Base-by-base conservation (phyloP, 2,329 filamentous ascomycete genomes). In the Bipolaris oryzae region DNA sequence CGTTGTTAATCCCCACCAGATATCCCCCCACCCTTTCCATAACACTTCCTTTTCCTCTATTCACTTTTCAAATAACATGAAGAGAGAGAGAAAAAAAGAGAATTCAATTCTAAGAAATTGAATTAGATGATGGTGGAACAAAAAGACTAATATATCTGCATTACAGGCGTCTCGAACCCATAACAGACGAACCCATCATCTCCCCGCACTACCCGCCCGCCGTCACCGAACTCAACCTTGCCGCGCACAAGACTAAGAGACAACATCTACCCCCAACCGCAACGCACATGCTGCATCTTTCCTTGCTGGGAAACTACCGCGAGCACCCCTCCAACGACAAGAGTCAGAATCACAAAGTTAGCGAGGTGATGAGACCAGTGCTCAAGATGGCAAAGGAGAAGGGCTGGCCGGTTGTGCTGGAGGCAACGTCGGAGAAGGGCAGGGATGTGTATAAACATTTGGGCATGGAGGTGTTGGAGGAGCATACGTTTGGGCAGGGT, bases 351-450 rank as follows among this genome's bases (percentile, higher is more conserved):
- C 16, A 23, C 2, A 56, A 51, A 48, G 51, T 42, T 2, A 52
- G 53, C n/a, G 39, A 56, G 5, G 48, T 59, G 1, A 33, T 59
- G 11, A 50, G 51, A n/a, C 57, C 57, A 1, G 46, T 59, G 7
- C 28, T 59, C 16, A 38, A 45, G 6, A 53, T 59, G 38, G 57
- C 57, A 18, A 47, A 33, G 25, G 53, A 56, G 34, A 43, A 49
- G 10, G 44, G 38, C 9, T 59, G 57, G 57, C 38, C 51, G 7
- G 48, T 46, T 11, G 48, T 56, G n/a, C 18, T 59, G 18, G 53
- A 59, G 21, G 45, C 57, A 1, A 59, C 57, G 34, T 35, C 43
- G 1, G 31, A 44, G 21, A 38, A 37, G 20, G 42, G 53, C 16
- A 52, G 53, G 11, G 53, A 56, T 37, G 28, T 59, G 1, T 59